Evolutionary conservation across 345 rosid genomes (phyloP).

Genomic region (Turritis glabra): DNA sequence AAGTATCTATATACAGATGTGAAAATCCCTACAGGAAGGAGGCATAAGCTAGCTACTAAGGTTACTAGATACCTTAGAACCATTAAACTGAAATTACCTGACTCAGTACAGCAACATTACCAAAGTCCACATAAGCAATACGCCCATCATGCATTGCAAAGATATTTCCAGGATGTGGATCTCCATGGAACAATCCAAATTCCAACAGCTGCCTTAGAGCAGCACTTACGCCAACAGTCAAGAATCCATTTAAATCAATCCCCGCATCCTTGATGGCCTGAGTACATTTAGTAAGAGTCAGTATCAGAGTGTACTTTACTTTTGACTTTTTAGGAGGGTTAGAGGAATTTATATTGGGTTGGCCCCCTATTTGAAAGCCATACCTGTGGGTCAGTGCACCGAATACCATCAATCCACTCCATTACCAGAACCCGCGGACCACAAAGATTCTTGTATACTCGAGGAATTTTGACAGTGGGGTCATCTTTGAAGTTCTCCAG

Average conservation of each 20-base stretch:
- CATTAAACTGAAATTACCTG: constrained; percentile 54
- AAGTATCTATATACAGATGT: constrained; percentile 4
- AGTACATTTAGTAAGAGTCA: constrained; percentile 24
- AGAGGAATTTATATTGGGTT: constrained; percentile 12
- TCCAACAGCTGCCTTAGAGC: constrained; percentile 91
- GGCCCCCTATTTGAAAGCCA: constrained; percentile 22
- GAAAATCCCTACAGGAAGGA: not conserved
- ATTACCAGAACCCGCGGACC: constrained; percentile 94
- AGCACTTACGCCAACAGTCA: constrained; percentile 97
- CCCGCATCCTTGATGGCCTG: constrained; percentile 95
- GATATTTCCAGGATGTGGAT: constrained; percentile 99
- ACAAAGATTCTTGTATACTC: constrained; percentile 76
- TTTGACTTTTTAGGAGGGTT: constrained; percentile 19
- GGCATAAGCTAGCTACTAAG: not conserved
- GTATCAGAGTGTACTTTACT: constrained; percentile 12
- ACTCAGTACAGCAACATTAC: constrained; percentile 98
- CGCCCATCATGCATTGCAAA: constrained; percentile 99
- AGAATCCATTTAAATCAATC: constrained; percentile 80
- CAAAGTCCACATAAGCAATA: constrained; percentile 97
- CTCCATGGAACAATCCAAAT: constrained; percentile 96
- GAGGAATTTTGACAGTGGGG: constrained; percentile 94
- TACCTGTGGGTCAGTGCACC: constrained; percentile 97
- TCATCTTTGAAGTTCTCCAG: constrained; percentile 90
- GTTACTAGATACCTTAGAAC: constrained; percentile 4
- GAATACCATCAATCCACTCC: constrained; percentile 99